These are phyloP conservation scores for Tilletia caries DNA, from an alignment of 1,284 basidiomycete species.

Conservation along the genomic window DNA sequence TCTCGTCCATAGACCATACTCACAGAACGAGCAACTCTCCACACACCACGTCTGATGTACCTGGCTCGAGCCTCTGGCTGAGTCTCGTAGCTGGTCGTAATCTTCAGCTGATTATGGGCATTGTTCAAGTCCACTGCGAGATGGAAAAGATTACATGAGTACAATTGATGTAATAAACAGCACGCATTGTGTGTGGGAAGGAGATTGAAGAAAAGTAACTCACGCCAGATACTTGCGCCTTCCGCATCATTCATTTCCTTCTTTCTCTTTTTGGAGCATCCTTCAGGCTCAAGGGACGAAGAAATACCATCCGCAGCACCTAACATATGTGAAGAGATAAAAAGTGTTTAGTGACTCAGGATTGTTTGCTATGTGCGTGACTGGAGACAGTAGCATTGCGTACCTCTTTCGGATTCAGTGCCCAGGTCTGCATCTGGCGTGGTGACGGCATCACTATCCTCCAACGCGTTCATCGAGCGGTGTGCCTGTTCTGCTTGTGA, in stretches of 20 bases:
- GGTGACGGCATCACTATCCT: too few species aligned
- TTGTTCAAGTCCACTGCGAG: not conserved
- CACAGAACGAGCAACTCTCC: not conserved
- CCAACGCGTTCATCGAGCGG: too few species aligned
- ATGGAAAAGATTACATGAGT: not conserved
- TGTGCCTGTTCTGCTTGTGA: too few species aligned
- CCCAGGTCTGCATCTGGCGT: not conserved
- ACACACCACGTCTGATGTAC: not conserved
- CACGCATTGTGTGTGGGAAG: not conserved
- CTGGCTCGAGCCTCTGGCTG: not conserved
- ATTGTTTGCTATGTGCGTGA: not conserved
- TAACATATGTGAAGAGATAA: not conserved
- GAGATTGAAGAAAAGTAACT: not conserved
- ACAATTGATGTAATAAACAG: not conserved
- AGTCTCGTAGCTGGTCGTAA: not conserved
- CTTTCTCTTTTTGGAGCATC: not conserved
- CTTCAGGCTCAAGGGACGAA: not conserved
- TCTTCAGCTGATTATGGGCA: not conserved
- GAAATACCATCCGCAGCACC: not conserved
- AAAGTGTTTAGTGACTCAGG: not conserved
- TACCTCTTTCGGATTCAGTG: not conserved
- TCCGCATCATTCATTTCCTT: conserved; percentile 1
- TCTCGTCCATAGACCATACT: not conserved
- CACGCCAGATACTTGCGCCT: not conserved
- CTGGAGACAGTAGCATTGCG: not conserved